Base-by-base conservation (phyloP, 129 eudicot species). In the Ambrosia trifida region DNA sequence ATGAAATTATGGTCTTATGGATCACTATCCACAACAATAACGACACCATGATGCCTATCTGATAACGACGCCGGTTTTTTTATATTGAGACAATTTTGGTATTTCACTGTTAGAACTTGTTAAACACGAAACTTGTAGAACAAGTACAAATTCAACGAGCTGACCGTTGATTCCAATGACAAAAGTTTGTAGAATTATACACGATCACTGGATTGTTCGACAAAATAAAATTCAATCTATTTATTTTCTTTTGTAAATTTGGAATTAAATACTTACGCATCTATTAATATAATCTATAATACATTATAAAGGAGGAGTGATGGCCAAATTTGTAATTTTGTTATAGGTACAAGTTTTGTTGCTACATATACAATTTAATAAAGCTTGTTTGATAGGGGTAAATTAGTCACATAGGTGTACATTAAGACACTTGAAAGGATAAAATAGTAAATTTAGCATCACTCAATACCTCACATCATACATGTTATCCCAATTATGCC, bases 61-160 rank as follows among this genome's bases (percentile, higher is more conserved):
- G 59, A 68, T 32, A 47, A 13, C 31, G 54, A 68, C 3, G 17
- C 28, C 38, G 11, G n/a, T n/a, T 7, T 12, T 11, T 8, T 5
- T 4, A 32, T 52, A 52, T 33, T 6, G 61, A 31, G 16, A 32
- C 9, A 4, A 17, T 51, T 43, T 47, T 24, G 10, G 3, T 28
- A 12, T 50, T 68, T 14, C 4, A 31, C 5, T n/a, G 0, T 50
- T 2, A n/a, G 11, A 68, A 16, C 73, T 68, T 68, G 62, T 50
- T 51, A 11, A 33, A 16, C 73, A 68, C 62, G 73, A 35, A 62
- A 62, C 46, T 33, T 59, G 18, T 31, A 1, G 24, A 47, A n/a
- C 59, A 67, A 30, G 44, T 30, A 33, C 31, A 47, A 30, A 9
- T 51, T 68, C 33, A 16, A 49, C 41, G 11, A 10, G 3, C 6